Evolutionary conservation across 495 filamentous ascomycete species (phyloP).

Genomic region (Penicillium canescens): DNA sequence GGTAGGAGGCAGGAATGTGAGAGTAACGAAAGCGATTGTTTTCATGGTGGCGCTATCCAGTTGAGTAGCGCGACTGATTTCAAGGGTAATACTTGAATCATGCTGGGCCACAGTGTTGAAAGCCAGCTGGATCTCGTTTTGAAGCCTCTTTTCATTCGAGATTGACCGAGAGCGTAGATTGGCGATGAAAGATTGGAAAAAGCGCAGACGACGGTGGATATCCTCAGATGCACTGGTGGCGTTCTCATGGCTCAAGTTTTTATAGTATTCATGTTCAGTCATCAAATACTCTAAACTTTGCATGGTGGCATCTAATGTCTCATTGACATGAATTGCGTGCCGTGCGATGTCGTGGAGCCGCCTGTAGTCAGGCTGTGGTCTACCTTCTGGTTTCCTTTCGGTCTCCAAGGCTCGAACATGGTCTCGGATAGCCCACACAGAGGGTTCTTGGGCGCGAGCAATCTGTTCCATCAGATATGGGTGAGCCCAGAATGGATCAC

Average conservation of each 20-base stretch:
- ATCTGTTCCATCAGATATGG: conserved; percentile 15
- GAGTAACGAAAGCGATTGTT: conserved; percentile 25
- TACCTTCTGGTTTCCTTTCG: conserved; percentile 18
- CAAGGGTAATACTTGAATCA: conserved; percentile 29
- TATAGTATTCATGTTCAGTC: conserved; percentile 20
- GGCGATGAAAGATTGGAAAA: conserved; percentile 36
- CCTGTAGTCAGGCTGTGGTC: conserved; percentile 23
- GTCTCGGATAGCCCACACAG: conserved; percentile 22
- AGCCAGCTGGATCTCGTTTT: conserved; percentile 41
- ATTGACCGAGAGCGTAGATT: conserved; percentile 34
- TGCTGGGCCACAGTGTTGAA: conserved; percentile 34
- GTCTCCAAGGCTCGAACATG: conserved; percentile 18
- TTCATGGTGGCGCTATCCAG: conserved; percentile 29
- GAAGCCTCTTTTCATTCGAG: conserved; percentile 34
- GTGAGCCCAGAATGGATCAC: conserved; percentile 18
- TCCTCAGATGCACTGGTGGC: conserved; percentile 2
- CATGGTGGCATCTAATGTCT: conserved; percentile 36
- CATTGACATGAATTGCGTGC: conserved; percentile 44
- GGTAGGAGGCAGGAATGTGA: conserved; percentile 33
- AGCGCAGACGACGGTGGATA: conserved; percentile 26
- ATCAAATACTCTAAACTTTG: conserved; percentile 32
- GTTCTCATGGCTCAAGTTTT: not conserved
- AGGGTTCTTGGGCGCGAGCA: conserved; percentile 10
- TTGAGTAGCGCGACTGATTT: conserved; percentile 10
- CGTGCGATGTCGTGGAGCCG: conserved; percentile 44